Evolutionary conservation across 768 basidiomycete species (phyloP), one percentile per base, ranked within the genome.

Genomic region (Boletus eberwhitei): DNA sequence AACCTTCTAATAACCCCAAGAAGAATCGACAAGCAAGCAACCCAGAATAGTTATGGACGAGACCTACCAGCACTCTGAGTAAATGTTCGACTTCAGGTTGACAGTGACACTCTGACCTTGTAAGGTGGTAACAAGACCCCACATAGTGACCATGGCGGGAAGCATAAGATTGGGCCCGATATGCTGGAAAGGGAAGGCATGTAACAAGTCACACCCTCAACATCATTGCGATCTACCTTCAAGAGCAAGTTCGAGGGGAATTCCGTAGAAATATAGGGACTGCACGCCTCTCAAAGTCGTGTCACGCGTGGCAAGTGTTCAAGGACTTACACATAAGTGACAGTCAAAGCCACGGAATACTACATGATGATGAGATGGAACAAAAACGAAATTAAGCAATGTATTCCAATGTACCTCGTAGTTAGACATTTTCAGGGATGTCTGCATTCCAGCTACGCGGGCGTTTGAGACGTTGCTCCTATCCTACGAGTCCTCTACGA

Each of bases 71-170:
- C 12, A 11, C 22, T 36, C 12, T 37, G 22, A 48, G 38, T 31
- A 19, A 32, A 47, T 41, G 3, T 22, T 7, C 5, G n/a, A 35
- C 24, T 32, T n/a, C 32, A 7, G 9, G 19, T n/a, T 22, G 22
- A 46, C n/a, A 43, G 12, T 17, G n/a, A 42, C 11, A 58, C 32
- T 55, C 24, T 29, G 29, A 78, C 84, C 85, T 76, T 88, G 86
- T 42, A 82, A 71, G 9, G 83, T 75, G 11, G 79, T 77, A 14
- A 84, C 77, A n/a, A 87, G 44, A n/a, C 87, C 87, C 87, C 88
- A 90, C 1, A 81, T 60, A 0, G 79, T 76, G 45, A 87, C 68
- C 78, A 87, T 81, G 1, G 79, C 67, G 0, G 88, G 87, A 64
- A 86, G 75, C 44, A 81, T 69, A 53, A 81, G 75, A n/a, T 84